These are phyloP conservation scores for Cystobasidiaceae sp. DNA, from an alignment of 1,284 basidiomycete genomes.

Conservation along the genomic window DNA sequence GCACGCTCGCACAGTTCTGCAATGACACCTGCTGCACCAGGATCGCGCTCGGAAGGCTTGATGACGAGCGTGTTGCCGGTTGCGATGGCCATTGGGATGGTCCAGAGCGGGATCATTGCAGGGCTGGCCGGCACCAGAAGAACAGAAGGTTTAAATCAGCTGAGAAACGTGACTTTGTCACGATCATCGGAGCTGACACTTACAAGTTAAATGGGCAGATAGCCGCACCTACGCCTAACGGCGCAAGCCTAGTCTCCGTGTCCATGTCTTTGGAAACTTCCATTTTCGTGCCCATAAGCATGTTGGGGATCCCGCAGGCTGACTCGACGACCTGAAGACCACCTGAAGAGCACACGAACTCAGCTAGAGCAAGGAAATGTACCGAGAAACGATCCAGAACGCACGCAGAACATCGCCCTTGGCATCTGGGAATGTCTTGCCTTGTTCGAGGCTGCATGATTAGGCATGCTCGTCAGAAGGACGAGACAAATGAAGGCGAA, in stretches of 20 bases:
- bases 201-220: constrained; percentile 79
- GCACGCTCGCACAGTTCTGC: constrained; percentile 86
- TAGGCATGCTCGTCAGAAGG: constrained; percentile 44
- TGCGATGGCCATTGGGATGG: constrained; percentile 75
- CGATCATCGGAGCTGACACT: constrained; percentile 62
- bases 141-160: neutral
- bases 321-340: constrained; percentile 77
- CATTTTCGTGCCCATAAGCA: constrained; percentile 79
- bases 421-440: constrained; percentile 71
- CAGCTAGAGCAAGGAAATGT: neutral
- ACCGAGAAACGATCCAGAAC: constrained; percentile 48
- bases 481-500: neutral
- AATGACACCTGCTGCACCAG: constrained; percentile 95
- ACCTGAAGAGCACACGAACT: neutral
- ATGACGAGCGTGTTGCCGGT: constrained; percentile 91
- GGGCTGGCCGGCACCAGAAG: neutral
- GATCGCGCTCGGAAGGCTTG: constrained; percentile 94
- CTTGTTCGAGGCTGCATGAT: constrained; percentile 79
- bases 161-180: no score
- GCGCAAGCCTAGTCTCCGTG: constrained; percentile 67
- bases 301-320: constrained; percentile 74
- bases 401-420: constrained; percentile 87
- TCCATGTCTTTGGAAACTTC: constrained; percentile 98
- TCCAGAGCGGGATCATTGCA: constrained; percentile 96
- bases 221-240: constrained; percentile 61